Percentiles rank a stretch among this genome's conserved stretches.
phyloP scores from a whole-genome alignment of 768 basidiomycete genomes.

The Russula sp. region DNA sequence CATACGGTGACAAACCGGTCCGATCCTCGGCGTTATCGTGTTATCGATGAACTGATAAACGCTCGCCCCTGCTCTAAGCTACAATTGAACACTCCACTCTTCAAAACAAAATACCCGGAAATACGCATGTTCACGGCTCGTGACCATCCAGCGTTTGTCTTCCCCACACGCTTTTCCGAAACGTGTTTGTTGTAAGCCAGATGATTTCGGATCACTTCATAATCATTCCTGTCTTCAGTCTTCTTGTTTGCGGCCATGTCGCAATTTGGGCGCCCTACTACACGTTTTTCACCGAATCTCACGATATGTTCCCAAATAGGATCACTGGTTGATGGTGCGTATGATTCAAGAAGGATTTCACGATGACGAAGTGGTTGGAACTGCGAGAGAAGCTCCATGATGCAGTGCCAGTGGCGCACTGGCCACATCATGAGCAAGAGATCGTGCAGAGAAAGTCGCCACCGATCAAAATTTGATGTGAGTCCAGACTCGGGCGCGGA shows the following conservation, averaged over 20 bases:
- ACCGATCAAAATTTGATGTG: constrained; percentile 11
- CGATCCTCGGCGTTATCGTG: too few species aligned
- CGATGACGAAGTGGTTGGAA: not conserved
- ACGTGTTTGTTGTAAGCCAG: not conserved
- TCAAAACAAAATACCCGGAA: not conserved
- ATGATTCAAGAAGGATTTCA: not conserved
- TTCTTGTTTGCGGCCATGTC: not conserved
- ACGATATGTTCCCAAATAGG: not conserved
- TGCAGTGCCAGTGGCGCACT: not conserved
- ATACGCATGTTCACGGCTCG: not conserved
- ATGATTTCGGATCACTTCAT: constrained; percentile 1
- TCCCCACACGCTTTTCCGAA: not conserved
- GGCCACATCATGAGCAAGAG: not conserved
- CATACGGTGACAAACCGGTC: too few species aligned
- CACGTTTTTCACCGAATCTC: constrained; percentile 24
- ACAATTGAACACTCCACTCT: constrained; percentile 4
- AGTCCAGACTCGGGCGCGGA: not conserved
- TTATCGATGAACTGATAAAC: not conserved
- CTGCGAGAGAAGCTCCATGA: not conserved
- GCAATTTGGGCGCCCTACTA: not conserved
- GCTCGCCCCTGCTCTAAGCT: not conserved
- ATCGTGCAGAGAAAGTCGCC: not conserved
- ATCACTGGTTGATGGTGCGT: too few species aligned
- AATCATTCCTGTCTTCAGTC: not conserved
- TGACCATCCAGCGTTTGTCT: not conserved